Evolutionary conservation across 768 basidiomycete genomes (phyloP).

Genomic region (Collybia sordida): DNA sequence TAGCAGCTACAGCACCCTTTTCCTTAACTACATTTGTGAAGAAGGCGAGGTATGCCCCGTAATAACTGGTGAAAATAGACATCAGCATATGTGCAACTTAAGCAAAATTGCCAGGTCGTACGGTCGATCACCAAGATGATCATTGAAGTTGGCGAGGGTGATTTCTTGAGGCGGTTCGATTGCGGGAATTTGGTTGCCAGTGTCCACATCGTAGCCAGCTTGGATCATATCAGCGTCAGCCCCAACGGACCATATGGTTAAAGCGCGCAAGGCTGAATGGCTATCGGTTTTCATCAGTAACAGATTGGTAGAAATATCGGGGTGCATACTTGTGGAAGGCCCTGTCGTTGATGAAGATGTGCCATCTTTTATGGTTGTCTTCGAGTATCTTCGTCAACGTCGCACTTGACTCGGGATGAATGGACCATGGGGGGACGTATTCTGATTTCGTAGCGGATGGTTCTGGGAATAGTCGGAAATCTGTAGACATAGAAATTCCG

Average conservation of each 20-base stretch:
- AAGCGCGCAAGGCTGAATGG: slow-evolving; percentile 26
- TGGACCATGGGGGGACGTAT: slow-evolving; percentile 30
- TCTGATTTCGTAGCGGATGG: slow-evolving; percentile 26
- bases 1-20: slow-evolving; percentile 35
- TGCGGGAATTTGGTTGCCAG: slow-evolving; percentile 32
- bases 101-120: slow-evolving; percentile 20
- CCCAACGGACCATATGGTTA: slow-evolving; percentile 29
- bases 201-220: slow-evolving; percentile 34
- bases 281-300: neutral
- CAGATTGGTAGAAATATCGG: neutral
- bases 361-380: slow-evolving; percentile 48
- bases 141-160: slow-evolving; percentile 44
- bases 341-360: slow-evolving; percentile 50
- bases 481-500: neutral
- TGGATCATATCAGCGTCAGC: slow-evolving; percentile 29
- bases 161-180: slow-evolving; percentile 45
- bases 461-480: slow-evolving; percentile 27
- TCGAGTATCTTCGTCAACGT: slow-evolving; percentile 35
- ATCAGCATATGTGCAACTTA: neutral
- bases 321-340: slow-evolving; percentile 53
- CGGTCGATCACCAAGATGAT: slow-evolving; percentile 58
- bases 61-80: slow-evolving; percentile 39
- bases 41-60: slow-evolving; percentile 49
- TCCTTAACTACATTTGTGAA: slow-evolving; percentile 40
- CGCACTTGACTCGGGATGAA: slow-evolving; percentile 32